phyloP scores from a whole-genome alignment of 495 filamentous ascomycete genomes.

The Chaetomium fimeti region DNA sequence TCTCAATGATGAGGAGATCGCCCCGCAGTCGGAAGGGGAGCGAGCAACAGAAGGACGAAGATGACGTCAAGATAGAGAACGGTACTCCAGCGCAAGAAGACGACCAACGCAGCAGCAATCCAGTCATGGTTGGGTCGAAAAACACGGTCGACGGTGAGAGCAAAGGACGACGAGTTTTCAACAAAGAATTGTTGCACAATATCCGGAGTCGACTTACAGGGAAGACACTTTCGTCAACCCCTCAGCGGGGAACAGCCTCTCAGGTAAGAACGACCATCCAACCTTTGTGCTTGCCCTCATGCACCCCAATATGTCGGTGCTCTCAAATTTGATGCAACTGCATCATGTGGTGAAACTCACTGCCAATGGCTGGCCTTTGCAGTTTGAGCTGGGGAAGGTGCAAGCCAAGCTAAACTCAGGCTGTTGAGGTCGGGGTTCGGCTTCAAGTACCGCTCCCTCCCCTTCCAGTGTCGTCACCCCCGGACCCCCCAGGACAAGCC shows the following conservation, averaged over 20 bases:
- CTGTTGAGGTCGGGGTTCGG: conserved; percentile 2
- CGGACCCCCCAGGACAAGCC: conserved; percentile 24
- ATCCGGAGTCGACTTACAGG: conserved; percentile 33
- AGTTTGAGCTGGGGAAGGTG: neutral
- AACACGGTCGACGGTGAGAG: conserved; percentile 12
- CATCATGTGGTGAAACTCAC: neutral
- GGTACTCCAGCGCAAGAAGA: conserved; percentile 9
- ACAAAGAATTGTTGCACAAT: conserved; percentile 40
- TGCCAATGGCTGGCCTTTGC: neutral
- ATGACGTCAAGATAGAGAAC: conserved; percentile 24
- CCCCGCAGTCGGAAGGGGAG: conserved; percentile 23
- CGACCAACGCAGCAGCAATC: conserved; percentile 10
- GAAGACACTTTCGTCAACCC: conserved; percentile 30
- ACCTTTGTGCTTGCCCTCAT: neutral
- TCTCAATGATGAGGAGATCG: conserved; percentile 34
- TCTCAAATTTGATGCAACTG: conserved; percentile 14
- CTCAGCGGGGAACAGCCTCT: conserved; percentile 34
- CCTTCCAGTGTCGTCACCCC: conserved; percentile 30
- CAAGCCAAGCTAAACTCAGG: conserved; percentile 15
- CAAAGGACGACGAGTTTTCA: conserved; percentile 36
- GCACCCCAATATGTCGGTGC: neutral
- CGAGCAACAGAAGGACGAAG: conserved; percentile 16
- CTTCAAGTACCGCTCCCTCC: conserved; percentile 5
- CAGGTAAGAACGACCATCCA: conserved; percentile 23
- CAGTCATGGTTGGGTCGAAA: neutral